Percentiles rank a stretch among this genome's conserved stretches.
Evolutionary conservation across 352 stramenopile species (phyloP).

Genomic region (Pythium utonaiense): DNA sequence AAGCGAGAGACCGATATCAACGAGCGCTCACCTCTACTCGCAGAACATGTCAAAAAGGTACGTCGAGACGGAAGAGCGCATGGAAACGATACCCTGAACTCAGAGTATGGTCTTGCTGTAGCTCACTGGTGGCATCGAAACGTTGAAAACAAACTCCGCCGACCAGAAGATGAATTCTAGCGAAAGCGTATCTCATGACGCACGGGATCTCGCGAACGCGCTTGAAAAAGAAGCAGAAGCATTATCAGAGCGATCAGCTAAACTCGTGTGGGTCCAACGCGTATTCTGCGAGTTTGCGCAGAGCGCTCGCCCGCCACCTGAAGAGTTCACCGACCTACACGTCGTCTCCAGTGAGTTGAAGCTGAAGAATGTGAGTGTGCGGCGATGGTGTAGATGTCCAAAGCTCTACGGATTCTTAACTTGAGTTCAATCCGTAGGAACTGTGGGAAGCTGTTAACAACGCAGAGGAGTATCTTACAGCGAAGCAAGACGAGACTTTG

Average conservation of each 20-base stretch:
- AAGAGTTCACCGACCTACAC: slow-evolving; percentile 40
- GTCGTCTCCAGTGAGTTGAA: slow-evolving; percentile 35
- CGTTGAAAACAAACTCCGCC: slow-evolving; percentile 28
- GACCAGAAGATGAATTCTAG: slow-evolving; percentile 32
- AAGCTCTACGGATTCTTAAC: no score
- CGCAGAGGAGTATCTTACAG: slow-evolving; percentile 38
- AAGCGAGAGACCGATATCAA: slow-evolving; percentile 27
- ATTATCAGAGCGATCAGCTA: slow-evolving; percentile 25
- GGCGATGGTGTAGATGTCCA: no score
- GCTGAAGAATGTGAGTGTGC: slow-evolving; percentile 35
- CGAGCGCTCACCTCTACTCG: slow-evolving; percentile 20
- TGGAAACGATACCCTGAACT: not conserved
- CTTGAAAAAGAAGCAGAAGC: slow-evolving; percentile 30
- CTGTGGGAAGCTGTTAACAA: slow-evolving; percentile 56
- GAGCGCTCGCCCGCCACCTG: slow-evolving; percentile 21
- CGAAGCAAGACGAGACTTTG: slow-evolving; percentile 35
- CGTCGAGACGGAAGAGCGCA: not conserved
- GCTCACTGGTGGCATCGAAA: slow-evolving; percentile 9
- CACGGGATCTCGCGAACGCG: slow-evolving; percentile 21
- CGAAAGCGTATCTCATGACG: slow-evolving; percentile 31
- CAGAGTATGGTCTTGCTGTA: not conserved
- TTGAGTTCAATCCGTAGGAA: slow-evolving; percentile 17
- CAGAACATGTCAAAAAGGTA: slow-evolving; percentile 25
- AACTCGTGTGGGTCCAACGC: slow-evolving; percentile 34
- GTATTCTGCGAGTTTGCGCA: slow-evolving; percentile 39